phyloP scores from a whole-genome alignment of 208 protist species.

The Wallacemonas sp. region DNA sequence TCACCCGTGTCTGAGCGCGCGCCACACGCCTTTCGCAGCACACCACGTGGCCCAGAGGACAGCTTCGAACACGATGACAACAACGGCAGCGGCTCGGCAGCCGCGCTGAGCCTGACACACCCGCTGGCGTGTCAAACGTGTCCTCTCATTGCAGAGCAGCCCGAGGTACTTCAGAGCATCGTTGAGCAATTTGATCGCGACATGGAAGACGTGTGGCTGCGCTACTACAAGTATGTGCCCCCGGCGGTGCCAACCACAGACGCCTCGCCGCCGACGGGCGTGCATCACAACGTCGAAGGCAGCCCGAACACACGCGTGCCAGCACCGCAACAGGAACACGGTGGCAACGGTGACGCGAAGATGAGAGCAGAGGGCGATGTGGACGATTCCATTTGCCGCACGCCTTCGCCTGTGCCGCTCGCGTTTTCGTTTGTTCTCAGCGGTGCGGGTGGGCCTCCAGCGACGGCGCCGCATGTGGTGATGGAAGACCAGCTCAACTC shows the following conservation, averaged over 20 bases:
- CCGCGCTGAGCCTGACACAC: neutral
- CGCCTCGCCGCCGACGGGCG: slow-evolving; percentile 1
- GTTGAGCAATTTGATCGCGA: slow-evolving; percentile 14
- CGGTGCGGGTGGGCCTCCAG: neutral
- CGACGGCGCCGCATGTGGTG: neutral
- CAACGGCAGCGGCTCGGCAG: too few relatives aligned
- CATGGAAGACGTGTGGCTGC: slow-evolving; percentile 12
- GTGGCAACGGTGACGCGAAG: too few relatives aligned
- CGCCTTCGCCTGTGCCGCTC: slow-evolving; percentile 4
- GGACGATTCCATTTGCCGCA: neutral
- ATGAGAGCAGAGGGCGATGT: neutral
- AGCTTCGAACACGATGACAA: too few relatives aligned
- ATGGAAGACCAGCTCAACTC: slow-evolving; percentile 12
- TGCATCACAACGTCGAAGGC: neutral
- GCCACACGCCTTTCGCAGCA: neutral
- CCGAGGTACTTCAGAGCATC: slow-evolving; percentile 7
- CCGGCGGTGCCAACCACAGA: neutral
- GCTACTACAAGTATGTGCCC: slow-evolving; percentile 10
- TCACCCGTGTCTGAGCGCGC: slow-evolving; percentile 1
- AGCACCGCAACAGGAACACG: too few relatives aligned
- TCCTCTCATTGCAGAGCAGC: slow-evolving; percentile 1
- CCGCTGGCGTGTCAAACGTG: neutral
- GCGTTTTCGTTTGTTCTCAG: slow-evolving; percentile 9
- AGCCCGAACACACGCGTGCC: too few relatives aligned
- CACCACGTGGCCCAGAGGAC: neutral